A percentile compares a stretch with the other conserved stretches of the same genome.
phyloP scores from a whole-genome alignment of 208 protist genomes.

The Leishmania gerbilli region DNA sequence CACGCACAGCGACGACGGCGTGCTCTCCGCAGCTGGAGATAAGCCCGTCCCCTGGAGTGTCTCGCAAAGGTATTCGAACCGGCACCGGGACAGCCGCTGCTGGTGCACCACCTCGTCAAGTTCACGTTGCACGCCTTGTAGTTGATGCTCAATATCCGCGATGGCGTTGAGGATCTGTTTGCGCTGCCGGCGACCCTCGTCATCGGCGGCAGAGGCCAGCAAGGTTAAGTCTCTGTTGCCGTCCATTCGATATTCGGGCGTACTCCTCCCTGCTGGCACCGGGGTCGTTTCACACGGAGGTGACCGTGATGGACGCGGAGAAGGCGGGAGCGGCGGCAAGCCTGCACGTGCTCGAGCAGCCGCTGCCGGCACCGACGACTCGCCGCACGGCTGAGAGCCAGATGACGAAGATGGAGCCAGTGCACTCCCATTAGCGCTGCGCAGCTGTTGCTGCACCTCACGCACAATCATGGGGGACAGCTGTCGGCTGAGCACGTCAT shows the following conservation, averaged over 20 bases:
- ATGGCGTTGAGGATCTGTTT: conserved; percentile 47
- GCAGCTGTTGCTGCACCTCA: conserved; percentile 42
- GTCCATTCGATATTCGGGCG: not conserved
- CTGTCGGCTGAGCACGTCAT: conserved; percentile 15
- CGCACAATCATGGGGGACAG: conserved; percentile 27
- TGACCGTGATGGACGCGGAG: not conserved
- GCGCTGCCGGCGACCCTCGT: conserved; percentile 36
- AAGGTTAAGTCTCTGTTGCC: not conserved
- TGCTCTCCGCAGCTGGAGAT: not conserved
- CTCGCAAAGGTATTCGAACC: conserved; percentile 31
- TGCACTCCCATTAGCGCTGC: not conserved
- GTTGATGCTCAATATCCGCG: conserved; percentile 53
- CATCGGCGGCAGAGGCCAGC: not conserved
- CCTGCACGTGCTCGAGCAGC: not conserved
- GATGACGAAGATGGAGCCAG: not conserved
- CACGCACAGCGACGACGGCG: conserved; percentile 12
- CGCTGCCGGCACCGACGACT: not conserved
- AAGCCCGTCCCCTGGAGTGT: conserved; percentile 12
- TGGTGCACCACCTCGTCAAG: conserved; percentile 47
- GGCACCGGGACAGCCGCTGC: conserved; percentile 24
- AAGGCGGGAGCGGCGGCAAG: conserved; percentile 14
- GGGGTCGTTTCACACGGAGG: not conserved
- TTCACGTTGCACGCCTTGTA: conserved; percentile 49
- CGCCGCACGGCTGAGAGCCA: not conserved
- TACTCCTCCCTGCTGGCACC: not conserved